These are phyloP conservation scores for Suillus luteus DNA, from an alignment of 768 basidiomycete genomes.

Conservation along the genomic window DNA sequence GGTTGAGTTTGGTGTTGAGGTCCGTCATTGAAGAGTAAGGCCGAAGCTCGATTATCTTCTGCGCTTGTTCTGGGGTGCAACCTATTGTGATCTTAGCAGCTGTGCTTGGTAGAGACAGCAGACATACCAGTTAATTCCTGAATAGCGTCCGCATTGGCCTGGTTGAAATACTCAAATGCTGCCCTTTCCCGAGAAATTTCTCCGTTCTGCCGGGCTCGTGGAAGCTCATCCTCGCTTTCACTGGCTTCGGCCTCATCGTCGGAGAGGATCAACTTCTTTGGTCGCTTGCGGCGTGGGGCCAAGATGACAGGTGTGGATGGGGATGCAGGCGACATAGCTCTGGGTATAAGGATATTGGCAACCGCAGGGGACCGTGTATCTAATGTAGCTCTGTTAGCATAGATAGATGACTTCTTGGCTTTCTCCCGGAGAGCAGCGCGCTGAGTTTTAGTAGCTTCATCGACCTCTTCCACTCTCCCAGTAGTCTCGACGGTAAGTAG, in stretches of 20 bases:
- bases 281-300: conserved; percentile 48
- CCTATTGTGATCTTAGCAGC: conserved; percentile 43
- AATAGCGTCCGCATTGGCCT: conserved; percentile 57
- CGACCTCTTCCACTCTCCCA: conserved; percentile 71
- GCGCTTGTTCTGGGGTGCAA: conserved; percentile 80
- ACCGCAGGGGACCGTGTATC: conserved; percentile 39
- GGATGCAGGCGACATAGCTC: conserved; percentile 39
- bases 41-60: conserved; percentile 72
- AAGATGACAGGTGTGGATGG: conserved; percentile 44
- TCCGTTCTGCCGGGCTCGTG: conserved; percentile 33
- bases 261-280: conserved; percentile 64
- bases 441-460: conserved; percentile 70
- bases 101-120: not conserved
- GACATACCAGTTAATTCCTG: conserved; percentile 74
- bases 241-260: conserved; percentile 61
- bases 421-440: conserved; percentile 69
- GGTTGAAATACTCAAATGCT: conserved; percentile 72
- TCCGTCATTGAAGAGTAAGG: conserved; percentile 81
- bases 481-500: conserved; percentile 36
- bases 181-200: conserved; percentile 46
- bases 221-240: conserved; percentile 50
- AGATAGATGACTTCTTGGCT: conserved; percentile 82
- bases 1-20: conserved; percentile 71
- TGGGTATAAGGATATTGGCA: conserved; percentile 38
- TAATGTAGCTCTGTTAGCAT: conserved; percentile 62